A percentile compares a stretch with the other conserved stretches of the same genome.
These are phyloP conservation scores for Leccinum fallax DNA, from an alignment of 1,284 basidiomycete species.

Conservation along the genomic window DNA sequence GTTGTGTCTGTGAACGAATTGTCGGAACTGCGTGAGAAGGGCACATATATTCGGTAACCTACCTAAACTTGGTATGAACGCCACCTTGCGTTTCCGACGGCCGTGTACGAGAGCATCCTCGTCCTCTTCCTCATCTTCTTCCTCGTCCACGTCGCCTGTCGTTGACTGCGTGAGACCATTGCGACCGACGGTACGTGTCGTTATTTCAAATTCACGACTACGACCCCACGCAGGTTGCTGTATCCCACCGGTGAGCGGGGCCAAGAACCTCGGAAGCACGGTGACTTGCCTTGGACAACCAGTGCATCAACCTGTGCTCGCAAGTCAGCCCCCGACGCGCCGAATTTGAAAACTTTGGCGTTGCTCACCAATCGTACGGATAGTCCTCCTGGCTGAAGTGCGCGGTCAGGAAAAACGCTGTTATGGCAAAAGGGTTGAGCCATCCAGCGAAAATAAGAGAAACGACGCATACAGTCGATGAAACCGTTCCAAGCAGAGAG, in stretches of 20 bases:
- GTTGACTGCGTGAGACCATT: slow-evolving; percentile 65
- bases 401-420: slow-evolving; percentile 85
- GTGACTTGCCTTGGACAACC: slow-evolving; percentile 68
- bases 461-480: slow-evolving; percentile 65
- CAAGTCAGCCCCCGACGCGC: slow-evolving; percentile 13
- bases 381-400: slow-evolving; percentile 86
- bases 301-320: slow-evolving; percentile 73
- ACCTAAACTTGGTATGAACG: slow-evolving; percentile 78
- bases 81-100: slow-evolving; percentile 70
- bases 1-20: slow-evolving; percentile 61
- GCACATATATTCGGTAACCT: slow-evolving; percentile 32
- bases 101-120: slow-evolving; percentile 60
- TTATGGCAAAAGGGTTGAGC: slow-evolving; percentile 11
- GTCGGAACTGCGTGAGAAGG: slow-evolving; percentile 23
- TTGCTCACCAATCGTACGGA: slow-evolving; percentile 72
- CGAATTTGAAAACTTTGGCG: slow-evolving; percentile 2
- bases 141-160: slow-evolving; percentile 74
- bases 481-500: slow-evolving; percentile 85
- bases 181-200: slow-evolving; percentile 68
- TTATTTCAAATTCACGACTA: slow-evolving; percentile 84
- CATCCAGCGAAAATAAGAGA: not conserved
- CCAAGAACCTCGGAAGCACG: not conserved
- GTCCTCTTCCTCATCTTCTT: slow-evolving; percentile 64
- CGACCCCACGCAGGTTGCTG: slow-evolving; percentile 85
- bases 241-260: not conserved